Conservation (phyloP, 73 alveolate genomes). For the Stentor roeselii region DNA sequence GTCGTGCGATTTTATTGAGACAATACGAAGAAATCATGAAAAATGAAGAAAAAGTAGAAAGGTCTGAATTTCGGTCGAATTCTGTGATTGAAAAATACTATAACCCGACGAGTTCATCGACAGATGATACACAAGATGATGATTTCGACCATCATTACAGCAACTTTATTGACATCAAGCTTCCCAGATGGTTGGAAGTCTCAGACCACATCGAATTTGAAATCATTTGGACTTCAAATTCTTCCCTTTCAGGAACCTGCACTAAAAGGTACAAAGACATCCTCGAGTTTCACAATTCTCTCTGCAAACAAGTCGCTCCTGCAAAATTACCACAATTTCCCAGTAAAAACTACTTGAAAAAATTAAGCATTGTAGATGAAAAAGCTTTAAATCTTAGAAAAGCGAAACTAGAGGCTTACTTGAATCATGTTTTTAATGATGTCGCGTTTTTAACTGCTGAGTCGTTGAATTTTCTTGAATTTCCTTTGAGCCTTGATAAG, state of each 20-base stretch:
- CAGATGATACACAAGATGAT: neutral
- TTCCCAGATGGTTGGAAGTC: slow-evolving; percentile 3
- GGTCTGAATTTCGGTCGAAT: neutral
- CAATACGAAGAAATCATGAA: neutral
- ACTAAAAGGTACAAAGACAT: slow-evolving; percentile 9
- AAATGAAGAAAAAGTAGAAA: neutral
- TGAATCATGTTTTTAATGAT: slow-evolving; percentile 13
- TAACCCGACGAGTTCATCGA: neutral
- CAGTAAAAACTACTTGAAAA: slow-evolving; percentile 6
- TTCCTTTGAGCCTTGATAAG: neutral
- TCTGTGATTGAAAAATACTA: neutral
- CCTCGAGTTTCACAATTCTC: neutral
- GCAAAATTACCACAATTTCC: slow-evolving; percentile 20
- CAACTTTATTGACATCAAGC: neutral
- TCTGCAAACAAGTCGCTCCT: neutral
- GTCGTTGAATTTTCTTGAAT: neutral
- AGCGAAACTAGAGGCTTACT: neutral
- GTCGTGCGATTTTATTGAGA: neutral
- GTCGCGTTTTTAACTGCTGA: neutral
- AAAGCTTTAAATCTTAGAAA: neutral
- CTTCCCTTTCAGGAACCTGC: neutral
- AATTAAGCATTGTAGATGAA: neutral
- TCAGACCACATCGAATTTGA: neutral
- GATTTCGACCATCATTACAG: neutral
- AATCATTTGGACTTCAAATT: neutral